Evolutionary conservation across 2,329 filamentous ascomycete genomes (phyloP).

Genomic region (Talaromyces sp.): DNA sequence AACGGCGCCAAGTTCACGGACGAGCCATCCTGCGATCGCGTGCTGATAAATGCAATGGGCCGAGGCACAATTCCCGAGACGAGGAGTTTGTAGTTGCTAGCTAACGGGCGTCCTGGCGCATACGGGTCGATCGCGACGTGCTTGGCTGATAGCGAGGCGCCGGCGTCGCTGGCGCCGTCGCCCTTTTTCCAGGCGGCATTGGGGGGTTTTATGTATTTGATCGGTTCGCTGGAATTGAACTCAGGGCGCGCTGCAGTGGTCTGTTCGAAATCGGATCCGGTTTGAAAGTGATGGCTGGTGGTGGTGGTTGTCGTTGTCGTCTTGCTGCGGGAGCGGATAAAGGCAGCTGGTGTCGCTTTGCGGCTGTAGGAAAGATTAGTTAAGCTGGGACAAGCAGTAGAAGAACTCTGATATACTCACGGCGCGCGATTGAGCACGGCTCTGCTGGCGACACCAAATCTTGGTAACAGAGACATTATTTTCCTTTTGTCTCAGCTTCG

Average conservation of each 20-base stretch:
- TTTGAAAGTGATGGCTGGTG: conserved; percentile 14
- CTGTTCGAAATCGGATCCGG: conserved; percentile 28
- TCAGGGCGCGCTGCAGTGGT: conserved; percentile 38
- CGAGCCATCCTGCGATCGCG: conserved; percentile 54
- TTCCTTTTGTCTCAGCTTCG: neutral
- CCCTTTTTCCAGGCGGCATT: conserved; percentile 39
- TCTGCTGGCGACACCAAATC: neutral
- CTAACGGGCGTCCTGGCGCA: conserved; percentile 58
- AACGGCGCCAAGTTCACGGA: conserved; percentile 78
- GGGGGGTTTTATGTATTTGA: conserved; percentile 35
- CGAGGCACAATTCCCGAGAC: conserved; percentile 78
- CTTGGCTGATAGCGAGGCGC: conserved; percentile 38
- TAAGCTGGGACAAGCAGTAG: neutral
- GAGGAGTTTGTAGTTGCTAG: conserved; percentile 85
- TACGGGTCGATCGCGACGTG: conserved; percentile 81
- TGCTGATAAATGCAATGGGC: conserved; percentile 64
- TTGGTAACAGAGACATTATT: neutral
- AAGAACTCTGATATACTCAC: neutral
- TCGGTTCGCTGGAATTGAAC: conserved; percentile 27
- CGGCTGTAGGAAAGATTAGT: neutral
- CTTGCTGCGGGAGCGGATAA: neutral
- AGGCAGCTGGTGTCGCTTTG: neutral
- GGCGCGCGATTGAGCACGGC: neutral
- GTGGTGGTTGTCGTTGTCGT: neutral
- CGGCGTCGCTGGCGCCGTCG: conserved; percentile 38